These are phyloP conservation scores for Saturnispora zaruensis DNA, from an alignment of 805 yeast genomes.

Conservation along the genomic window DNA sequence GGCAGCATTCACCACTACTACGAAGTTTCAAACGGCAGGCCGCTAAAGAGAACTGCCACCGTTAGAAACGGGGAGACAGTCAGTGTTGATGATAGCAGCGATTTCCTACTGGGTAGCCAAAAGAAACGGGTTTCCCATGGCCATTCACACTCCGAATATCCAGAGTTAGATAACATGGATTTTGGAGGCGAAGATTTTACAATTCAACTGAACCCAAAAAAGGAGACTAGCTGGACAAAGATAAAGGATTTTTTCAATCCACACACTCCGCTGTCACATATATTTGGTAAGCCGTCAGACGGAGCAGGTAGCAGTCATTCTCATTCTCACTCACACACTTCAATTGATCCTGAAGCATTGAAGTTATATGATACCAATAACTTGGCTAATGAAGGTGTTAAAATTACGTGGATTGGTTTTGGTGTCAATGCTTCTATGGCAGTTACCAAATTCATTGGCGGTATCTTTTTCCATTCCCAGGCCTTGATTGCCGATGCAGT, in stretches of 20 bases:
- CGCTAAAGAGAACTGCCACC: constrained; percentile 8
- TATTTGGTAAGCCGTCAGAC: constrained; percentile 14
- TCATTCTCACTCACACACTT: constrained; percentile 32
- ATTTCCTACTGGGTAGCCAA: constrained; percentile 4
- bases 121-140: constrained; percentile 18
- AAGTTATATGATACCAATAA: constrained; percentile 38
- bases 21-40: constrained; percentile 8
- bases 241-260: constrained; percentile 30
- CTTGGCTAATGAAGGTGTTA: constrained; percentile 71
- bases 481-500: constrained; percentile 91
- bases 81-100: neutral
- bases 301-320: constrained; percentile 17
- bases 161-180: constrained; percentile 23
- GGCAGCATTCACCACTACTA: constrained; percentile 15
- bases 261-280: constrained; percentile 26
- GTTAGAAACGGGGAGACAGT: constrained; percentile 9
- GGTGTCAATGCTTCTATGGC: constrained; percentile 82
- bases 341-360: constrained; percentile 33
- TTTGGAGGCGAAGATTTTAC: constrained; percentile 24
- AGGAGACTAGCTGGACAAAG: constrained; percentile 20
- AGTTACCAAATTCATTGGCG: constrained; percentile 78
- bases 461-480: constrained; percentile 87
- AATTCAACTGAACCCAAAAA: constrained; percentile 19
- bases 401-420: constrained; percentile 89
- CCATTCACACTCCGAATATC: constrained; percentile 27